Base-by-base conservation (phyloP, 495 filamentous ascomycete species). In the Xylaria cubensis region DNA sequence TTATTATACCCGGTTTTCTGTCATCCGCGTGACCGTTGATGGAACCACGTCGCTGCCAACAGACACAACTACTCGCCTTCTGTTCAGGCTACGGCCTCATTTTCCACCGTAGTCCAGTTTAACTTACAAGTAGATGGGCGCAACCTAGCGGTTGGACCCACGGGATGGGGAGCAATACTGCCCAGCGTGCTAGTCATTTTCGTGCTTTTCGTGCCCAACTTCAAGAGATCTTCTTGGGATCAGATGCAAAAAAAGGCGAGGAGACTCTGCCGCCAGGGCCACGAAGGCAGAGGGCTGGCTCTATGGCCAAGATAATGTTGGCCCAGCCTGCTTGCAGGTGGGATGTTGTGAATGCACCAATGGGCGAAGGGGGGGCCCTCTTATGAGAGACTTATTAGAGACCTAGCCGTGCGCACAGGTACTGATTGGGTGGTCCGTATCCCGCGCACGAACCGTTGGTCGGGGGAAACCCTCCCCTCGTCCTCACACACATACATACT, bases 1-100 rank as follows among this genome's bases (percentile, higher is more conserved):
- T 62, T 69, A 62, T 62, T 69, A 62, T 69, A 69, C 56, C 67
- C 55, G 34, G 41, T 69, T 62, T 62, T 62, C 56, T 48, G 67
- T 48, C 66, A 50, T 69, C 67, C 67, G 67, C 56, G 61, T 69
- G 67, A 69, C 56, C 56, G 34, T 17, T 7, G 53, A 50, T 55
- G 67, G 67, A 39, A 69, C 67, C 53, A 69, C 53, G 67, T 62
- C 41, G 48, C 67, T 17, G 51, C 50, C 64, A 67, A 55, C 64
- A 29, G 9, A 26, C 24, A 50, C 48, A 21, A 42, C 19, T 56
- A 21, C 65, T 55, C 17, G 48, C n/a, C 41, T 41, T 55, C 29
- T 42, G 7, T 67, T 12, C 34, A n/a, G 15, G 56, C 41, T 19
- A 13, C 21, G 29, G 65, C 36, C 36, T 67, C 48, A 32, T 50